Evolutionary conservation across 2,329 filamentous ascomycete species (phyloP).

Genomic region (Hawksworthiomyces lignivorus): DNA sequence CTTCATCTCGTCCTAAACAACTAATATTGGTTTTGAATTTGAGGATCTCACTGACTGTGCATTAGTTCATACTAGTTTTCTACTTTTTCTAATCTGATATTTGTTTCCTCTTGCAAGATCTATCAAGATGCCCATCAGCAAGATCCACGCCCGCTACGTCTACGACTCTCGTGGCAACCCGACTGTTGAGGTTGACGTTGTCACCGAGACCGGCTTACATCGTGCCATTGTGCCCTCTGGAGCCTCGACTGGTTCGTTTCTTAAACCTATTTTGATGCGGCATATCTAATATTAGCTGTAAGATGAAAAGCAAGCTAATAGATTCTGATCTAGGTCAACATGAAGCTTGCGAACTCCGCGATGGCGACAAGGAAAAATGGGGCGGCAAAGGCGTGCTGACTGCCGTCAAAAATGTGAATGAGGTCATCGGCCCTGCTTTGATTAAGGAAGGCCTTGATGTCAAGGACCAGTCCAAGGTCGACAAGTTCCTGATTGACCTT

Average conservation of each 20-base stretch:
- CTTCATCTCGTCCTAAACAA: too few species aligned
- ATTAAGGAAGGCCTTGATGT: constrained; percentile 79
- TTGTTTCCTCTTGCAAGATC: background rate
- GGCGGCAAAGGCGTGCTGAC: constrained; percentile 80
- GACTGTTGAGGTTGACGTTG: constrained; percentile 95
- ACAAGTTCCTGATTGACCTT: constrained; percentile 77
- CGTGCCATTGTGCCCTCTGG: constrained; percentile 96
- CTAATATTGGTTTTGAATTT: too few species aligned
- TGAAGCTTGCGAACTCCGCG: constrained; percentile 85
- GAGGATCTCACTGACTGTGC: background rate
- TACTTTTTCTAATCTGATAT: background rate
- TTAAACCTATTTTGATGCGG: too few species aligned
- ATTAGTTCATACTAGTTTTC: background rate
- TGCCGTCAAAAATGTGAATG: constrained; percentile 81
- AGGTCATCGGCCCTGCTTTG: constrained; percentile 67
- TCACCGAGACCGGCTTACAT: constrained; percentile 94
- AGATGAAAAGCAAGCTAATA: constrained; percentile 2
- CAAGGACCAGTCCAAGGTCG: constrained; percentile 76
- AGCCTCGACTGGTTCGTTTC: constrained; percentile 76
- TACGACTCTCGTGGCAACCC: constrained; percentile 99
- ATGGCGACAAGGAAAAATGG: constrained; percentile 83
- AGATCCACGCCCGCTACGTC: constrained; percentile 87
- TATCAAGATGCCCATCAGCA: constrained; percentile 82
- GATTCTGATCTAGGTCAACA: constrained; percentile 58
- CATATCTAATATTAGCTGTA: too few species aligned